Evolutionary conservation across 2,329 filamentous ascomycete species (phyloP).

Genomic region (Aspergillus sergii): DNA sequence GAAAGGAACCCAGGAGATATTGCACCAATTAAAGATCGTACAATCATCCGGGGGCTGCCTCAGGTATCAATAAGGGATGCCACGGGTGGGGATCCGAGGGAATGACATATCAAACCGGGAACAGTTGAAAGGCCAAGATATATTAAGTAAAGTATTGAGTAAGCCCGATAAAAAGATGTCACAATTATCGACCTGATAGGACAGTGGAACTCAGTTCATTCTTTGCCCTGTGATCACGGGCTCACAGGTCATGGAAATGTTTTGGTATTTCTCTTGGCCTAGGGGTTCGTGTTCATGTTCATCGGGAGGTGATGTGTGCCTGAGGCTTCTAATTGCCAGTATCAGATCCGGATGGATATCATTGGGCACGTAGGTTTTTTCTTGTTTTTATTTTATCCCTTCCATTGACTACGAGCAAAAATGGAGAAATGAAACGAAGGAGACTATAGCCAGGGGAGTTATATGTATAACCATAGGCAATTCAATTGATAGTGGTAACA

Average conservation of each 20-base stretch:
- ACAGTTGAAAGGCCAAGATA: background rate
- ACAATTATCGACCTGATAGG: background rate
- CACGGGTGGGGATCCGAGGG: background rate
- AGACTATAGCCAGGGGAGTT: background rate
- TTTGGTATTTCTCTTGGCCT: background rate
- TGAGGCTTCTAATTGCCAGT: background rate
- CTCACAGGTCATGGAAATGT: background rate
- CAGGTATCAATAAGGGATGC: slow-evolving; percentile 1
- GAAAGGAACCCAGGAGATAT: slow-evolving; percentile 2
- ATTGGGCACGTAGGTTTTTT: background rate
- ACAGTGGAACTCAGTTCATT: too few relatives aligned
- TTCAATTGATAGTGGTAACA: too few relatives aligned
- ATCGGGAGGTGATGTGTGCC: background rate
- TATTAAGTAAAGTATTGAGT: background rate
- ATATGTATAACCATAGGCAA: background rate
- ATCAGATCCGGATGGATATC: background rate
- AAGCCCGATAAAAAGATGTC: background rate
- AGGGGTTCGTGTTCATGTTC: background rate
- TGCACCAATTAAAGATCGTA: slow-evolving; percentile 9
- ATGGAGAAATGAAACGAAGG: background rate
- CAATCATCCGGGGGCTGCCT: background rate
- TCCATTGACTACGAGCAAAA: background rate
- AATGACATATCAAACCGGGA: background rate
- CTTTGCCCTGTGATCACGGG: background rate
- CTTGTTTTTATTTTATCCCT: background rate